Conservation (phyloP, 73 alveolate species). For the Symbiodinium natans region DNA sequence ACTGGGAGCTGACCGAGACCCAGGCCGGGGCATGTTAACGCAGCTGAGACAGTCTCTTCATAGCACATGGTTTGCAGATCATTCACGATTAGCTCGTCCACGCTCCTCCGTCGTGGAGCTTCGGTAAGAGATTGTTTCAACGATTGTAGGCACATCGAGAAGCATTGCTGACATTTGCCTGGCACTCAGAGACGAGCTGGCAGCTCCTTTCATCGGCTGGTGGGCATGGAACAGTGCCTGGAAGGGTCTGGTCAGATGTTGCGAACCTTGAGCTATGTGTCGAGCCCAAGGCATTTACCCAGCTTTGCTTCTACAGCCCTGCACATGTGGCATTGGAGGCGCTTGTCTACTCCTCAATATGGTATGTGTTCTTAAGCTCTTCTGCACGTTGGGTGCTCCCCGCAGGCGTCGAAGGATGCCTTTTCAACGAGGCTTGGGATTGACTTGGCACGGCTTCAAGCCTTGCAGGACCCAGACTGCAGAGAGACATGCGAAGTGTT, state of each 20-base stretch:
- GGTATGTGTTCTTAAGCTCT: neutral
- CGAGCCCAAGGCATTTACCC: neutral
- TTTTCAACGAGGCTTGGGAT: neutral
- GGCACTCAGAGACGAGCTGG: neutral
- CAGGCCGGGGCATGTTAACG: neutral
- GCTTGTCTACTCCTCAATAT: neutral
- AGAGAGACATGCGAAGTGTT: too few relatives aligned
- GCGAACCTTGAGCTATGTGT: too few relatives aligned
- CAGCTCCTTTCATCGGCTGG: too few relatives aligned
- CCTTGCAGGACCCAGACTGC: neutral
- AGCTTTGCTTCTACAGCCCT: slow-evolving; percentile 2
- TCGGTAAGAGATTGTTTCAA: too few relatives aligned
- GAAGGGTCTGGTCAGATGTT: too few relatives aligned
- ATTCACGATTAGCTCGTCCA: too few relatives aligned
- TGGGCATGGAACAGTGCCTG: too few relatives aligned
- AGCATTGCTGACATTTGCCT: neutral
- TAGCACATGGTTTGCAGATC: too few relatives aligned
- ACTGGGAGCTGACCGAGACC: neutral
- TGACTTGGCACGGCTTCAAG: neutral
- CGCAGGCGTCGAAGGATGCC: neutral
- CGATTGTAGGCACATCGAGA: slow-evolving; percentile 3
- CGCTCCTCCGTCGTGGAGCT: too few relatives aligned
- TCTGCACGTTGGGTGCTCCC: too few relatives aligned
- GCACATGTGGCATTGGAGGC: neutral
- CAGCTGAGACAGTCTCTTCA: too few relatives aligned